Percentiles rank a stretch among this genome's conserved stretches.
Evolutionary conservation across 2,329 filamentous ascomycete genomes (phyloP).

Genomic region (Setomelanomma holmii): DNA sequence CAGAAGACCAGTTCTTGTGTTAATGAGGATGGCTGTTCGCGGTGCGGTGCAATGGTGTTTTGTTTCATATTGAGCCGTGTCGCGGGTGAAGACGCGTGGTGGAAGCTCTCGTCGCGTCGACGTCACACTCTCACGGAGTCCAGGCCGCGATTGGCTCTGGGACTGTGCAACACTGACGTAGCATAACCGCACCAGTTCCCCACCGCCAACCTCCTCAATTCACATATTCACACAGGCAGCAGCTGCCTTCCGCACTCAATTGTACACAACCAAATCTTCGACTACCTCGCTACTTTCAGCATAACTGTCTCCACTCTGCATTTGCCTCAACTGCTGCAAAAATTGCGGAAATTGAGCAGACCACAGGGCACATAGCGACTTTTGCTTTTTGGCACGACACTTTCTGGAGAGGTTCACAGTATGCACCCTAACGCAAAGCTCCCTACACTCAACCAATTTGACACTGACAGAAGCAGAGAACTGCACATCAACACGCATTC

Average conservation of each 20-base stretch:
- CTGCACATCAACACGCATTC: conserved; percentile 3
- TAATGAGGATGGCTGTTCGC: not conserved
- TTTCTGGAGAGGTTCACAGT: conserved; percentile 6
- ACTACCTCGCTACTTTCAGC: not conserved
- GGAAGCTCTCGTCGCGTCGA: conserved; percentile 30
- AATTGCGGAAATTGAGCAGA: not conserved
- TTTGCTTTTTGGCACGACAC: conserved; percentile 4
- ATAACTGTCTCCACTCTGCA: not conserved
- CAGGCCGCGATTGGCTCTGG: conserved; percentile 16
- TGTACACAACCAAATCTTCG: not conserved
- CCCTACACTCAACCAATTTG: conserved; percentile 13
- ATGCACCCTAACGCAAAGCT: conserved; percentile 1
- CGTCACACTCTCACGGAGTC: conserved; percentile 22
- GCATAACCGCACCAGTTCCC: conserved; percentile 11
- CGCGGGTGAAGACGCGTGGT: conserved; percentile 23
- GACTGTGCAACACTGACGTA: conserved; percentile 23
- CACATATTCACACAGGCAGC: conserved; percentile 3
- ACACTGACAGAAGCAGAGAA: conserved; percentile 1
- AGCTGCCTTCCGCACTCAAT: not conserved
- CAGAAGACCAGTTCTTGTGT: conserved; percentile 1
- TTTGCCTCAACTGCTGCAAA: not conserved
- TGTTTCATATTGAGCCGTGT: conserved; percentile 3
- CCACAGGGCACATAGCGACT: conserved; percentile 7
- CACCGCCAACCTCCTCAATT: conserved; percentile 18
- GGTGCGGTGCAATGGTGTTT: not conserved